phyloP scores from a whole-genome alignment of 495 filamentous ascomycete genomes.

The Daldinia childiae region DNA sequence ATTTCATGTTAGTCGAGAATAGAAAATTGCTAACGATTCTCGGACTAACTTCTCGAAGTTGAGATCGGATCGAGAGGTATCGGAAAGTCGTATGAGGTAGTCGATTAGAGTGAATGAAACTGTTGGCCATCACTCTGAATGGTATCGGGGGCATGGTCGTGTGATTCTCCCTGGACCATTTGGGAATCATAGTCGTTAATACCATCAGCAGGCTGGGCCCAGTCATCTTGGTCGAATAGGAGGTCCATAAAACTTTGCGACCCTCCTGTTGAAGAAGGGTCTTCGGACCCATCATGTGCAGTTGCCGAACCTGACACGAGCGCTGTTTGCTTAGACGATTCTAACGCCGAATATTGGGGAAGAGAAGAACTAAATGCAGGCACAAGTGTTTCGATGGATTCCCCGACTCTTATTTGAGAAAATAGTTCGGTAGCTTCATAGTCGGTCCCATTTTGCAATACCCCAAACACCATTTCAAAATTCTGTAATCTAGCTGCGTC shows the following conservation, averaged over 20 bases:
- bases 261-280: neutral
- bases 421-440: conserved; percentile 18
- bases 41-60: neutral
- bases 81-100: conserved; percentile 3
- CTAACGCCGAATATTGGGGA: neutral
- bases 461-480: conserved; percentile 19
- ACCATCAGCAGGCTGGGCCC: conserved; percentile 15
- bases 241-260: conserved; percentile 27
- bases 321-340: neutral
- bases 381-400: conserved; percentile 19
- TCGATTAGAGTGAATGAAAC: neutral
- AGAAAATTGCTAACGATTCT: neutral
- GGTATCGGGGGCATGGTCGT: too few relatives aligned
- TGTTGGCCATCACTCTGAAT: neutral
- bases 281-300: neutral
- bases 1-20: neutral
- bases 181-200: neutral
- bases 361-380: neutral
- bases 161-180: neutral
- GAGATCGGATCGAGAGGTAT: neutral
- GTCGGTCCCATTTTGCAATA: conserved; percentile 22
- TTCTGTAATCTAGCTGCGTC: conserved; percentile 29
- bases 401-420: conserved; percentile 23
- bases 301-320: neutral
- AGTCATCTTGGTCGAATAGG: conserved; percentile 23